Conservation (phyloP, 2,329 filamentous ascomycete species). For the Colletotrichum chrysophilum region DNA sequence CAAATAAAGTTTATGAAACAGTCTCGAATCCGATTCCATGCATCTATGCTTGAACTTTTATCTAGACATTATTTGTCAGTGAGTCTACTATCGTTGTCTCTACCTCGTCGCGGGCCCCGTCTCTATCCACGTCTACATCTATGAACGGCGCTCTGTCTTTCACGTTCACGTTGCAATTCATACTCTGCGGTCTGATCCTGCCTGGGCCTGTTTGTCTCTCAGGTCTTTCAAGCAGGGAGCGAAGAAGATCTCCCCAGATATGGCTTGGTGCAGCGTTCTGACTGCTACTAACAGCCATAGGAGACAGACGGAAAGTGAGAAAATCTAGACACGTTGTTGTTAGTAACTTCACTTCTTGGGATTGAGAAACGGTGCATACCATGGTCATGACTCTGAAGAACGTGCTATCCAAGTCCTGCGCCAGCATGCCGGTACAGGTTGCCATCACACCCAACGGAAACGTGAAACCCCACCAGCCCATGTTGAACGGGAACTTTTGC, state of each 20-base stretch:
- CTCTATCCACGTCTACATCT: neutral
- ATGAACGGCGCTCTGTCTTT: neutral
- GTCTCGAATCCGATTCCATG: neutral
- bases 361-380: constrained; percentile 25
- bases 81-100: neutral
- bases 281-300: constrained; percentile 47
- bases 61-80: neutral
- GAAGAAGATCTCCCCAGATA: constrained; percentile 48
- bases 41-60: neutral
- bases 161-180: constrained; percentile 5
- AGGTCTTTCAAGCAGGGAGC: constrained; percentile 48
- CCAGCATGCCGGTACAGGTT: constrained; percentile 44
- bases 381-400: constrained; percentile 48
- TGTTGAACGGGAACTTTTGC: constrained; percentile 47
- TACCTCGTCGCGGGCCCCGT: neutral
- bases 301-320: constrained; percentile 44
- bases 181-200: constrained; percentile 30
- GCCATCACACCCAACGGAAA: constrained; percentile 52
- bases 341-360: neutral
- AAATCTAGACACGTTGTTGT: constrained; percentile 32
- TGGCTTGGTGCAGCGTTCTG: constrained; percentile 40
- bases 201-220: constrained; percentile 34
- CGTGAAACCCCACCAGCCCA: constrained; percentile 55
- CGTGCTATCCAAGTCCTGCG: constrained; percentile 43
- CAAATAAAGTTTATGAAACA: neutral